Conservation (phyloP, 345 rosid species). For the Syzygium aqueum region DNA sequence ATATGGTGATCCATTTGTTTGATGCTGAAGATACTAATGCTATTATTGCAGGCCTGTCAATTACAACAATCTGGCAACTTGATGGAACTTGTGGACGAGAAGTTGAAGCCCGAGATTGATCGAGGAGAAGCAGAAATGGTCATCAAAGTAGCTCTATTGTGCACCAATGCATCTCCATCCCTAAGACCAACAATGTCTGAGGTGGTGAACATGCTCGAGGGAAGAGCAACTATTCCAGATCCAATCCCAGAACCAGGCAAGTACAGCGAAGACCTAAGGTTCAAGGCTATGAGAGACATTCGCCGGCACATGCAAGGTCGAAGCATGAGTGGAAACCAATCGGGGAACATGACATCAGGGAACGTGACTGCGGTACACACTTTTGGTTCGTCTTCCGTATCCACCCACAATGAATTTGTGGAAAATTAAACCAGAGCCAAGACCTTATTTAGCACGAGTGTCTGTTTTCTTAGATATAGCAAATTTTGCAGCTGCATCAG, state of each 20-base stretch:
- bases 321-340: not conserved
- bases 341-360: not conserved
- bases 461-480: not conserved
- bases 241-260: conserved; percentile 14
- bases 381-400: not conserved
- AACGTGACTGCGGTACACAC: not conserved
- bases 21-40: not conserved
- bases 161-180: conserved; percentile 15
- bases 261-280: conserved; percentile 11
- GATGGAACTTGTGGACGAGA: conserved; percentile 16
- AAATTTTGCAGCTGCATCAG: not conserved
- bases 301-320: not conserved
- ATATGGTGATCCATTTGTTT: not conserved
- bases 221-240: conserved; percentile 14
- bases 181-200: conserved; percentile 20
- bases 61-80: conserved; percentile 10
- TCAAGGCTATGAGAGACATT: conserved; percentile 9
- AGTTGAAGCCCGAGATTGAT: conserved; percentile 4
- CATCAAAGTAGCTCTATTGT: conserved; percentile 11
- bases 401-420: not conserved
- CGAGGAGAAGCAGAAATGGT: conserved; percentile 8
- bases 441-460: not conserved
- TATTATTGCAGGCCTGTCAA: conserved; percentile 10
- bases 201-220: conserved; percentile 22
- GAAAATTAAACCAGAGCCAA: not conserved